Conservation (phyloP, 257 asterid species). For the Anisodus tanguticus region DNA sequence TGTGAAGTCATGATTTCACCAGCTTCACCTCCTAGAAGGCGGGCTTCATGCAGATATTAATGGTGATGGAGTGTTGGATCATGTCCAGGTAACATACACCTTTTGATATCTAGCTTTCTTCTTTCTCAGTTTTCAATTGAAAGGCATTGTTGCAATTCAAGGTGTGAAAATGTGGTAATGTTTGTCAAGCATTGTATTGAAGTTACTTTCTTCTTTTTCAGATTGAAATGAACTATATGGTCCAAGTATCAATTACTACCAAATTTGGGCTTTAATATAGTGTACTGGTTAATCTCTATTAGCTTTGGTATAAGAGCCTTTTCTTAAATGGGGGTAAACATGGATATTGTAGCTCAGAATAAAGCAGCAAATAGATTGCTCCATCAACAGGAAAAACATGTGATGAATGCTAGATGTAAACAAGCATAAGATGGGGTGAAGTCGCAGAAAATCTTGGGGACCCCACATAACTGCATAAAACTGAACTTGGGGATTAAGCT, state of each 20-base stretch:
- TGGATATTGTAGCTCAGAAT: conserved; percentile 11
- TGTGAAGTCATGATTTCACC: conserved; percentile 42
- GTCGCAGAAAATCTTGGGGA: background rate
- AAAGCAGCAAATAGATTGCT: conserved; percentile 22
- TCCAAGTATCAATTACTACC: background rate
- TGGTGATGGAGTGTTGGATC: conserved; percentile 98
- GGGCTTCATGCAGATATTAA: conserved; percentile 99
- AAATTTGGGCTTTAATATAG: conserved; percentile 8
- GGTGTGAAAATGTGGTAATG: background rate
- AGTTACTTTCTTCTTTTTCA: background rate
- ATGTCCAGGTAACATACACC: conserved; percentile 76
- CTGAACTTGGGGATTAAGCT: background rate
- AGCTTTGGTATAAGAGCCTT: background rate
- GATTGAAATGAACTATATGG: conserved; percentile 2
- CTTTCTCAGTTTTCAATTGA: conserved; percentile 8
- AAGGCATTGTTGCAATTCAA: background rate
- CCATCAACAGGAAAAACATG: conserved; percentile 10
- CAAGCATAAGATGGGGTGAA: background rate
- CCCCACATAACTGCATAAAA: background rate
- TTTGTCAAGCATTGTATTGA: background rate
- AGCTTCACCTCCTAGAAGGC: conserved; percentile 99
- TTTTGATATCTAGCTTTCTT: background rate
- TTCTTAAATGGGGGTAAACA: background rate
- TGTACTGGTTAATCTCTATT: background rate
- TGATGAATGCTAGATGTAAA: background rate